Base-by-base conservation (phyloP, 78 protist species). In the Cavenderia fasciculata region DNA sequence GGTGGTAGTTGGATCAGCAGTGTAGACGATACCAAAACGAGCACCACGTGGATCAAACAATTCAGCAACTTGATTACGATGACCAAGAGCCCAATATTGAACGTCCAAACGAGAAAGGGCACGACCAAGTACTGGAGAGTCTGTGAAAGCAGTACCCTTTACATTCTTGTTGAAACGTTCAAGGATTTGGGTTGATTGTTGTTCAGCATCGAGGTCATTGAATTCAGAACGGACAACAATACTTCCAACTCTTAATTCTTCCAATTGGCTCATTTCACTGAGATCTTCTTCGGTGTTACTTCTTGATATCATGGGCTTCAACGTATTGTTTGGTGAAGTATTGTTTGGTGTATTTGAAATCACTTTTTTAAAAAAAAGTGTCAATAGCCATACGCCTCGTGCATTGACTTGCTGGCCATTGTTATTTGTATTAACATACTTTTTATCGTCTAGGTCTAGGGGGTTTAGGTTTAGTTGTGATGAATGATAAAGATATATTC, bases 121-220 rank as follows among this genome's bases (percentile, higher is more conserved):
- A 47, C 75, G 52, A 69, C 86, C 86, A 19, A 76, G 61, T 4
- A 66, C 25, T 44, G 86, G 86, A 43, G 63, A 52, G 25, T 76
- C 86, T 25, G 86, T 76, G 63, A 76, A 76, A 10, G 86, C 86
- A 33, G 74, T 47, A 2, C 38, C 18, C 4, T 76, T 62, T 21
- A 76, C 47, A 21, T 62, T 62, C 21, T 16, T 5, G 46, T 76
- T 76, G 86, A 76, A 76, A 59, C 86, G 65, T 8, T 76, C 86
- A 27, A 76, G 31, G 27, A 76, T 76, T 23, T 61, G 59, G 14
- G 21, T 76, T 4, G 86, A 23, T 31, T 59, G 71, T 47, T 52
- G 36, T 10, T 76, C 86, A 14, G 86, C 69, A 2, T 71, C 41
- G 46, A 25, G 74, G 61, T 76, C 51, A 46, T 59, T 59, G n/a